Evolutionary conservation across 1,139 yeast species (phyloP).

Genomic region (Casaregolazyma lundiana): DNA sequence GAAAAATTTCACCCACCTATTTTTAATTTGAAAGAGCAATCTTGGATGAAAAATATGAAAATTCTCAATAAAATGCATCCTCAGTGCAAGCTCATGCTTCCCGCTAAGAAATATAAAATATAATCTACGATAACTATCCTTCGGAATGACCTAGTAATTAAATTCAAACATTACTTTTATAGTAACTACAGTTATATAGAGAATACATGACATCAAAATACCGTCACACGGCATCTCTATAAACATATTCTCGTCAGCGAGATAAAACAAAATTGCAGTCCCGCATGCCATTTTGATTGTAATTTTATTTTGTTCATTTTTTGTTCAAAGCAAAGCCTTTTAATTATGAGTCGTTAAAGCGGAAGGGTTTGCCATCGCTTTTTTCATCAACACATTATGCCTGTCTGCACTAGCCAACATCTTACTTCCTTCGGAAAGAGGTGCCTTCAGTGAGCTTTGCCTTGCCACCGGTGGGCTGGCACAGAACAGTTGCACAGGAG

Average conservation of each 20-base stretch:
- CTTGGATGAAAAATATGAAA: too few relatives aligned
- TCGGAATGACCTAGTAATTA: too few relatives aligned
- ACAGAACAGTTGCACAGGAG: slow-evolving; percentile 94
- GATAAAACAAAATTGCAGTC: neutral
- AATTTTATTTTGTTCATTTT: neutral
- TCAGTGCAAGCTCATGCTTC: neutral
- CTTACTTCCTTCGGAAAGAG: slow-evolving; percentile 98
- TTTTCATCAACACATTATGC: slow-evolving; percentile 1
- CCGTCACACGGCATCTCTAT: slow-evolving; percentile 1
- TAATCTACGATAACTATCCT: too few relatives aligned
- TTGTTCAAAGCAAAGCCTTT: slow-evolving; percentile 7
- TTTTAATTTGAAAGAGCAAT: too few relatives aligned
- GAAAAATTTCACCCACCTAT: too few relatives aligned
- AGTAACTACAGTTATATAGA: slow-evolving; percentile 1
- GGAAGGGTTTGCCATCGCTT: too few relatives aligned
- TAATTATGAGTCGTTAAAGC: slow-evolving; percentile 4
- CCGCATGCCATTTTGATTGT: slow-evolving; percentile 9
- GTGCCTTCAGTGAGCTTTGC: slow-evolving; percentile 99
- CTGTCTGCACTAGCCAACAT: too few relatives aligned
- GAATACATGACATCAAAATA: slow-evolving; percentile 1
- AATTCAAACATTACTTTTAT: neutral
- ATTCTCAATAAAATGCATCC: too few relatives aligned
- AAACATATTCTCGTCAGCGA: neutral
- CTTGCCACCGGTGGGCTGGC: slow-evolving; percentile 99
- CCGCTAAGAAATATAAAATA: neutral